phyloP scores from a whole-genome alignment of 140 eudicot species.

The Anethum foeniculum region DNA sequence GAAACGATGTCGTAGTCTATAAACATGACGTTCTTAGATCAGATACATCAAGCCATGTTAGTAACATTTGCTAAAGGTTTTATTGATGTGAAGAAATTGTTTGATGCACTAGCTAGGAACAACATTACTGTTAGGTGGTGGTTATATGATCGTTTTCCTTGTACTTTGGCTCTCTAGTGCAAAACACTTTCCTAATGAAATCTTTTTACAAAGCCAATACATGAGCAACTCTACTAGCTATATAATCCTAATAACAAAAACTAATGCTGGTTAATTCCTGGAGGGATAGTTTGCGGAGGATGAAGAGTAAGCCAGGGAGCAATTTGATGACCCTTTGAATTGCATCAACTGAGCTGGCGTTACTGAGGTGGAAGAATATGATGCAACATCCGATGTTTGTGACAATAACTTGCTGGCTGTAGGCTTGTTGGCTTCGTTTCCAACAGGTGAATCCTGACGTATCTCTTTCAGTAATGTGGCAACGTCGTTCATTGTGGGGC shows the following conservation, averaged over 20 bases:
- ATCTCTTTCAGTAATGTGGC: constrained; percentile 67
- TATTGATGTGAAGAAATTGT: neutral
- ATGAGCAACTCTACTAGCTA: constrained; percentile 6
- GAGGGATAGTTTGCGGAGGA: constrained; percentile 37
- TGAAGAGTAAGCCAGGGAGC: constrained; percentile 61
- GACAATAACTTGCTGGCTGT: constrained; percentile 19
- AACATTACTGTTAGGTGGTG: neutral
- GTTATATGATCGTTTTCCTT: neutral
- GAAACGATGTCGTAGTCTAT: neutral
- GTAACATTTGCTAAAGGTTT: neutral
- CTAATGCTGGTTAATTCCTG: constrained; percentile 21
- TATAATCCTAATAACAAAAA: neutral
- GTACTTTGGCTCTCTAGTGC: constrained; percentile 4
- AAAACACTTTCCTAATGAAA: constrained; percentile 2
- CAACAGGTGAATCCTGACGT: constrained; percentile 41
- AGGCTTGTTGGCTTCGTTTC: constrained; percentile 41
- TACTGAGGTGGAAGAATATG: constrained; percentile 57
- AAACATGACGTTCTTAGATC: neutral
- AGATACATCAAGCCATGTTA: neutral
- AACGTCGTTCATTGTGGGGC: constrained; percentile 90
- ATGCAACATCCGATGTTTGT: constrained; percentile 14
- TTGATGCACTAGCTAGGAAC: constrained; percentile 1
- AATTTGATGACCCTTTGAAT: constrained; percentile 57
- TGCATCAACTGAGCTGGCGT: constrained; percentile 65
- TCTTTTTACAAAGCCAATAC: constrained; percentile 8